Conservation (phyloP, 345 rosid genomes). For the Chamaenerion angustifolium region DNA sequence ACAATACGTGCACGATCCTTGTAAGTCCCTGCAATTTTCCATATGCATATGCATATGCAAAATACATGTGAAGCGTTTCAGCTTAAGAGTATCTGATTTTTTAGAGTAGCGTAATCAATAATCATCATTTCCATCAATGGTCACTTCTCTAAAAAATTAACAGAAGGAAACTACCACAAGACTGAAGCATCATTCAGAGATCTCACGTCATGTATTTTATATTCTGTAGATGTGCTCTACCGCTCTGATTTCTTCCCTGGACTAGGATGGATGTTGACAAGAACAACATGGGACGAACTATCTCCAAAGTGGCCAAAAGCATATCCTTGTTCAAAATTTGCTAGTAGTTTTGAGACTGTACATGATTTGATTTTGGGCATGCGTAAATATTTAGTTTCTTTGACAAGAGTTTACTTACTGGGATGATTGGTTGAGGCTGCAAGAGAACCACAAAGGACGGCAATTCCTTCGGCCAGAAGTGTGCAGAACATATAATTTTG, state of each 20-base stretch:
- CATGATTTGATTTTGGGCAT: not conserved
- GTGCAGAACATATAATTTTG: slow-evolving; percentile 95
- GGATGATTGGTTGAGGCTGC: slow-evolving; percentile 98
- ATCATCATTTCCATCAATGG: no score
- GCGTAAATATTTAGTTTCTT: slow-evolving; percentile 19
- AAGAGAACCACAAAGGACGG: slow-evolving; percentile 81
- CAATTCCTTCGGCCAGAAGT: slow-evolving; percentile 95
- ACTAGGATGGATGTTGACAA: slow-evolving; percentile 96
- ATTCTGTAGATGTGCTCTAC: slow-evolving; percentile 63
- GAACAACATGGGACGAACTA: slow-evolving; percentile 80
- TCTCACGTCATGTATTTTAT: not conserved
- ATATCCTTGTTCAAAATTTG: slow-evolving; percentile 48
- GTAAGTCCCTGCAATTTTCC: slow-evolving; percentile 28
- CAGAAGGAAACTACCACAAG: no score
- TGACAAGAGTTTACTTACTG: slow-evolving; percentile 73
- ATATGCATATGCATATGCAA: no score
- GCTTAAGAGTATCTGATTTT: no score
- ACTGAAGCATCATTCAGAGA: no score
- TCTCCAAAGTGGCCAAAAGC: slow-evolving; percentile 99
- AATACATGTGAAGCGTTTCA: no score
- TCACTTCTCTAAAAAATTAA: no score
- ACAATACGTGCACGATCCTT: slow-evolving; percentile 90
- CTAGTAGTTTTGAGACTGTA: not conserved
- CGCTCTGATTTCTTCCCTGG: slow-evolving; percentile 99
- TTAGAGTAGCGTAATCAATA: no score